phyloP scores from a whole-genome alignment of 2,329 filamentous ascomycete species.

The Paecilomyces sp. region DNA sequence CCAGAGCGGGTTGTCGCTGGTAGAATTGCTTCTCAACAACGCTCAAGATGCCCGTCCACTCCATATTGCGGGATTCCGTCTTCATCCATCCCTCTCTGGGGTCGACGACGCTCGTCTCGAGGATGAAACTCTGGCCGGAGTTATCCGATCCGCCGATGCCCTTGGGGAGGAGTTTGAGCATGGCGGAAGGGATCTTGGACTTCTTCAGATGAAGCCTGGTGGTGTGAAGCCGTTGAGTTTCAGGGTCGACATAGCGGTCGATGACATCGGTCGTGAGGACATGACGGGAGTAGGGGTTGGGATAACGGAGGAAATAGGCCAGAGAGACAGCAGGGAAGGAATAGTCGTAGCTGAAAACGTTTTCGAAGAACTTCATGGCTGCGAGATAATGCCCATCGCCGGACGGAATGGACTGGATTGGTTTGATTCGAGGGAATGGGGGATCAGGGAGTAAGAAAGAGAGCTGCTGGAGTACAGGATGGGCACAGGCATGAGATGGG shows the following conservation, averaged over 20 bases:
- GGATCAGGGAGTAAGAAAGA: background rate
- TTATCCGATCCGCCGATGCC: constrained; percentile 52
- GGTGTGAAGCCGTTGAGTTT: constrained; percentile 54
- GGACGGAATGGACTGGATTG: background rate
- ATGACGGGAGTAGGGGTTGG: constrained; percentile 59
- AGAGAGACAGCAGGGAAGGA: constrained; percentile 59
- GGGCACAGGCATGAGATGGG: background rate
- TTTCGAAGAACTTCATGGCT: constrained; percentile 48
- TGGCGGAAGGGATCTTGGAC: constrained; percentile 54
- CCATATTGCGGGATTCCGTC: constrained; percentile 57
- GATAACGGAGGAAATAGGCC: constrained; percentile 63
- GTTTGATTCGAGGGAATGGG: background rate
- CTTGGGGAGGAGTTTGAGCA: constrained; percentile 55
- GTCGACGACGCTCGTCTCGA: constrained; percentile 57
- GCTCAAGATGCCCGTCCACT: constrained; percentile 59
- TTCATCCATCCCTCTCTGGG: constrained; percentile 59
- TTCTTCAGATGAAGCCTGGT: constrained; percentile 56
- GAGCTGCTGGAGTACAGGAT: background rate
- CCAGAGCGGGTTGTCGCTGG: constrained; percentile 34
- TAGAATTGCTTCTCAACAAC: constrained; percentile 57
- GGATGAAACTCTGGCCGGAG: constrained; percentile 55
- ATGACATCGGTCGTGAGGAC: constrained; percentile 62
- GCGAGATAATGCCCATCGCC: constrained; percentile 10
- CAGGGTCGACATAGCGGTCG: constrained; percentile 53
- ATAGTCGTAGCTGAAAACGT: constrained; percentile 56